A percentile compares a stretch with the other conserved stretches of the same genome.
These are phyloP conservation scores for Botrytis sinoallii DNA, from an alignment of 2,329 filamentous ascomycete species.

Conservation along the genomic window DNA sequence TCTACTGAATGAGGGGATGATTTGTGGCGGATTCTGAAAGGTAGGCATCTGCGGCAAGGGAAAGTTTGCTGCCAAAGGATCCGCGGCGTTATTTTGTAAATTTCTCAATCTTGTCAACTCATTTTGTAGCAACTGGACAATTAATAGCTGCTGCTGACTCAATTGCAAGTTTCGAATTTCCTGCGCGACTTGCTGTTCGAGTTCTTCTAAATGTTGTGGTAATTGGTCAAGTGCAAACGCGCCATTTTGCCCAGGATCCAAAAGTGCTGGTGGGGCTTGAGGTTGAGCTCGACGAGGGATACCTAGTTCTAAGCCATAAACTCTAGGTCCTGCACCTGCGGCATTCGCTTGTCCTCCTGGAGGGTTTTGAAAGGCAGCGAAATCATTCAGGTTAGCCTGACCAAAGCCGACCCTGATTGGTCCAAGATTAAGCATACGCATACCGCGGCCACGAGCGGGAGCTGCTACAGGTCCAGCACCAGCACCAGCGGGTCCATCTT, in stretches of 20 bases:
- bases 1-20: constrained; percentile 13
- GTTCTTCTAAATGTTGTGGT: constrained; percentile 58
- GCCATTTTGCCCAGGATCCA: neutral
- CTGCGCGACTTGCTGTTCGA: constrained; percentile 66
- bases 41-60: constrained; percentile 30
- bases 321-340: constrained; percentile 30
- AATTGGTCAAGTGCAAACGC: constrained; percentile 41
- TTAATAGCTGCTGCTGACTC: constrained; percentile 64
- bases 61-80: constrained; percentile 29
- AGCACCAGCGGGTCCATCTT: constrained; percentile 39
- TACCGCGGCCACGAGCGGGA: constrained; percentile 41
- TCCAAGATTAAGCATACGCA: constrained; percentile 68
- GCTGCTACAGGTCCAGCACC: constrained; percentile 38
- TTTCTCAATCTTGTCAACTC: constrained; percentile 64
- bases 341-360: constrained; percentile 40
- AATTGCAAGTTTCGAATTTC: constrained; percentile 62
- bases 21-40: neutral
- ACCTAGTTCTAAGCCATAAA: constrained; percentile 38
- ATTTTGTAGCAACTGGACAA: constrained; percentile 63
- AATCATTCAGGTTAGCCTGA: constrained; percentile 61
- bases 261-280: constrained; percentile 21
- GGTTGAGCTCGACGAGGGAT: constrained; percentile 34
- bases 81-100: constrained; percentile 30
- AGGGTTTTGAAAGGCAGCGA: constrained; percentile 58
- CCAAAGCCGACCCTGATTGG: constrained; percentile 72